Evolutionary conservation across 2,329 filamentous ascomycete genomes (phyloP).

Genomic region (Teratosphaeria epicoccoides): DNA sequence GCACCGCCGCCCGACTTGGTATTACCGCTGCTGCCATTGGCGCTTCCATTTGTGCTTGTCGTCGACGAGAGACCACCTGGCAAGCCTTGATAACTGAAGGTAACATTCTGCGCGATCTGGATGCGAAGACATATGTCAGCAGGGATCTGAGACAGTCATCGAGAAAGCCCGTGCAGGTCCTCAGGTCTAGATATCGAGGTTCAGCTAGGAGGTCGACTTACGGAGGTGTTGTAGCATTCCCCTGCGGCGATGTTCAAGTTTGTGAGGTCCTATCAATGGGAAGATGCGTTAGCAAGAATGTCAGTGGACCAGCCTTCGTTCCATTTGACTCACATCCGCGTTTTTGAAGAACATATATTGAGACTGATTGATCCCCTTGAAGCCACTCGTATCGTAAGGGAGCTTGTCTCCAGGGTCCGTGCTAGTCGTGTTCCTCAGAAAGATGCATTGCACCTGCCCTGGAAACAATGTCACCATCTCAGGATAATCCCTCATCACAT

Average conservation of each 20-base stretch:
- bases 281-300: background rate
- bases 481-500: conserved; percentile 55
- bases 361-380: conserved; percentile 54
- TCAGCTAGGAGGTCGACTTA: too few species aligned
- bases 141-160: too few species aligned
- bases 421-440: conserved; percentile 61
- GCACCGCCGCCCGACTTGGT: background rate
- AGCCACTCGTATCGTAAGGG: conserved; percentile 64
- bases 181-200: too few species aligned
- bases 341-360: conserved; percentile 72
- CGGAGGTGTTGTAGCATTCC: conserved; percentile 53
- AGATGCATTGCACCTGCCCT: conserved; percentile 64
- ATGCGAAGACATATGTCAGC: background rate
- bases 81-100: conserved; percentile 52
- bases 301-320: background rate
- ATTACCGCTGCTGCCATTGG: conserved; percentile 1
- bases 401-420: conserved; percentile 59
- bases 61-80: conserved; percentile 19
- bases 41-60: conserved; percentile 16
- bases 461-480: conserved; percentile 54
- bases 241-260: conserved; percentile 57
- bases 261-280: conserved; percentile 42
- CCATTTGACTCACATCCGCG: conserved; percentile 37
- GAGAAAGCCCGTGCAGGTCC: too few species aligned
- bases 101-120: conserved; percentile 51